These are phyloP conservation scores for Arthrobotrys entomopaga DNA, from an alignment of 2,329 filamentous ascomycete species.

Conservation along the genomic window DNA sequence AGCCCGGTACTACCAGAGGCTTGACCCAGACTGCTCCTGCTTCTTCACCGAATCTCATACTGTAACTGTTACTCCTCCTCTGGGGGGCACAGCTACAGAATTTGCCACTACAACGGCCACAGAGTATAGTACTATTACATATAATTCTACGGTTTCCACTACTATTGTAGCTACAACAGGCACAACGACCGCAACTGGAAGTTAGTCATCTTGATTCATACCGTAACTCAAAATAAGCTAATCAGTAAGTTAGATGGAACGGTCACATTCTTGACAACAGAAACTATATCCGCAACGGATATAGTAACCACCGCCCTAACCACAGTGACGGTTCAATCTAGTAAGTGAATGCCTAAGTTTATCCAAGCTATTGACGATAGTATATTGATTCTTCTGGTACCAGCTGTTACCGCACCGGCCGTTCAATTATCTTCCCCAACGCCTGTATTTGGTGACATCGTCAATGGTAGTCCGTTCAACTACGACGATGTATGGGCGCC, in stretches of 20 bases:
- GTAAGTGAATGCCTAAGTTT: conserved; percentile 11
- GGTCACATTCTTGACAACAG: conserved; percentile 31
- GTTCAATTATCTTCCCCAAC: conserved; percentile 46
- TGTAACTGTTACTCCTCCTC: conserved; percentile 26
- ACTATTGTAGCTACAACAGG: conserved; percentile 37
- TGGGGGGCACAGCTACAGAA: conserved; percentile 29
- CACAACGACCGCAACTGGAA: conserved; percentile 21
- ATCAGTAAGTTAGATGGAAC: conserved; percentile 26
- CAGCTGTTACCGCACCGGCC: conserved; percentile 42
- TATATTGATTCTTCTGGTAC: not conserved
- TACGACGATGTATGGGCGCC: conserved; percentile 43
- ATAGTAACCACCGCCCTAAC: conserved; percentile 16
- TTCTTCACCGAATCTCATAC: conserved; percentile 45
- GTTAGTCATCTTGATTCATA: conserved; percentile 10
- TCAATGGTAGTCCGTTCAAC: conserved; percentile 28
- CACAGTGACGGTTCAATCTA: conserved; percentile 49
- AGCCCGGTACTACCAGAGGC: conserved; percentile 31
- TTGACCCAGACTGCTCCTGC: conserved; percentile 51
- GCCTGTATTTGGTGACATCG: conserved; percentile 30
- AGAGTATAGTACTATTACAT: conserved; percentile 43
- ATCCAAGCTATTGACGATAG: not conserved
- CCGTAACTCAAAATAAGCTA: not conserved
- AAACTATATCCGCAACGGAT: conserved; percentile 25
- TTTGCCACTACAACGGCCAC: conserved; percentile 27
- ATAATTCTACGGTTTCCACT: conserved; percentile 45